These are phyloP conservation scores for Kodamaea restingae DNA, from an alignment of 805 yeast genomes.

Conservation along the genomic window DNA sequence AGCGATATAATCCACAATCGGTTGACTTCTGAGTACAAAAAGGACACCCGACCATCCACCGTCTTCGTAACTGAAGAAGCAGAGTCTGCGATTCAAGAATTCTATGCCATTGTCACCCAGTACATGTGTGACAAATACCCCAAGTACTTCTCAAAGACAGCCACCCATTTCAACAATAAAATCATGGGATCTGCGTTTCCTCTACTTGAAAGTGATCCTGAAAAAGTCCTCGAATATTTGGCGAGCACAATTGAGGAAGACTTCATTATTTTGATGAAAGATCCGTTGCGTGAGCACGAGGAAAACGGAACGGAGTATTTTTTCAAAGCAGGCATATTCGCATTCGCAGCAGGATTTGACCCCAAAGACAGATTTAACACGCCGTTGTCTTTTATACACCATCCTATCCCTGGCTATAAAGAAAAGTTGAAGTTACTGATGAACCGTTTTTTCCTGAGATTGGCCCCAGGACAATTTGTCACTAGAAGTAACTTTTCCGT, in stretches of 20 bases:
- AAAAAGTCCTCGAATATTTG: conserved; percentile 20
- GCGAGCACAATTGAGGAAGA: conserved; percentile 38
- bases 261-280: conserved; percentile 36
- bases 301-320: conserved; percentile 34
- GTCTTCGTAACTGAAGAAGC: conserved; percentile 32
- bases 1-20: conserved; percentile 24
- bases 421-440: conserved; percentile 35
- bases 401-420: conserved; percentile 42
- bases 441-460: conserved; percentile 37
- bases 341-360: conserved; percentile 44
- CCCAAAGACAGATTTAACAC: conserved; percentile 35
- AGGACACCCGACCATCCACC: conserved; percentile 26
- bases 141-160: conserved; percentile 25
- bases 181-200: conserved; percentile 23
- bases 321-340: conserved; percentile 43
- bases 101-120: conserved; percentile 27
- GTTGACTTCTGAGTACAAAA: conserved; percentile 30
- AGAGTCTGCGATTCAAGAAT: conserved; percentile 32
- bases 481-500: conserved; percentile 39
- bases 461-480: conserved; percentile 35
- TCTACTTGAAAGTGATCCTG: conserved; percentile 10
- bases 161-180: conserved; percentile 14
- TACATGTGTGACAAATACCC: conserved; percentile 39
- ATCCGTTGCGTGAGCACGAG: conserved; percentile 24
- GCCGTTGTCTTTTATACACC: conserved; percentile 37